phyloP scores from a whole-genome alignment of 257 asterid species.

The Nyctanthes arbortristis region DNA sequence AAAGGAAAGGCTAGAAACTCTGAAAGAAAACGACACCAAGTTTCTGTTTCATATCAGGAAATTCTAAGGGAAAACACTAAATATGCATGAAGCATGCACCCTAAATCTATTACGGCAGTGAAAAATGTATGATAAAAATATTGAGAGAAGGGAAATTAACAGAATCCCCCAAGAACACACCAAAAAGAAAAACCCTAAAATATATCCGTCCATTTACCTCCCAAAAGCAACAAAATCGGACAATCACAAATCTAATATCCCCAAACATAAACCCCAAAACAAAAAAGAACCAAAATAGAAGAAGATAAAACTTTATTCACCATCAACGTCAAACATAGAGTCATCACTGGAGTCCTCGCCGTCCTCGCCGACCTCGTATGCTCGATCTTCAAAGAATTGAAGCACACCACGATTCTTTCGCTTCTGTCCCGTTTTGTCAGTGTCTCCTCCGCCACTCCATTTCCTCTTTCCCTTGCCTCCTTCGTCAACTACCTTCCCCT shows the following conservation, averaged over 20 bases:
- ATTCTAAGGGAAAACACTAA: background rate
- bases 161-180: background rate
- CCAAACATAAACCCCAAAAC: conserved; percentile 1
- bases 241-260: background rate
- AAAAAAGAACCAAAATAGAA: conserved; percentile 20
- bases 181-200: background rate
- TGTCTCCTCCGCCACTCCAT: conserved; percentile 33
- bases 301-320: too few species aligned
- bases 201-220: background rate
- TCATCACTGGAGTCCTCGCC: conserved; percentile 52
- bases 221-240: background rate
- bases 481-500: conserved; percentile 10
- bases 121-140: too few species aligned
- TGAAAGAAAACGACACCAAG: background rate
- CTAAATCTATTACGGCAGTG: background rate
- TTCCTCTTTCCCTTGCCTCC: conserved; percentile 68
- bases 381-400: conserved; percentile 69
- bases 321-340: conserved; percentile 42
- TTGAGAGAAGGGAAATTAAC: background rate
- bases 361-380: conserved; percentile 59
- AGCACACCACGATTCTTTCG: conserved; percentile 53
- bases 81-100: background rate
- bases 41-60: background rate
- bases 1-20: too few species aligned
- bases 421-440: conserved; percentile 57